Conservation (phyloP, 345 rosid species). For the Euphorbia pulcherrima region DNA sequence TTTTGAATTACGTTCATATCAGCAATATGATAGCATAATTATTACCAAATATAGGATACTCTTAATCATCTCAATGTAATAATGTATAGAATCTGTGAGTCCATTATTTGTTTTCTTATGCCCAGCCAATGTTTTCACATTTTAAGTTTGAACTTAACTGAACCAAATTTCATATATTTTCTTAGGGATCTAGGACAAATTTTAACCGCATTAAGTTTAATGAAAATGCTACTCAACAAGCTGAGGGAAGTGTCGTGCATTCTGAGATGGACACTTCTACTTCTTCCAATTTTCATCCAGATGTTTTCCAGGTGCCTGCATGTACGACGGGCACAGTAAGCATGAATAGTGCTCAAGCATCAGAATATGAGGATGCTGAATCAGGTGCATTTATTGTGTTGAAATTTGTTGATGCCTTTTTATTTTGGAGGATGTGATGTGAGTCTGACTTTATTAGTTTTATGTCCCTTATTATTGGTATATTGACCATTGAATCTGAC, state of each 20-base stretch:
- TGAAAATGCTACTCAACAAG: conserved; percentile 39
- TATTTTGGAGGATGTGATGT: conserved; percentile 10
- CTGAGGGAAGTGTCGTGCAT: conserved; percentile 37
- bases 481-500: conserved; percentile 17
- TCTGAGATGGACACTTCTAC: conserved; percentile 53
- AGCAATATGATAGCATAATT: not conserved
- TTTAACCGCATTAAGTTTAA: conserved; percentile 45
- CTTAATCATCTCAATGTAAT: not conserved
- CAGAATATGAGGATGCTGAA: conserved; percentile 80
- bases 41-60: not conserved
- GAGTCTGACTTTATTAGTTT: not conserved
- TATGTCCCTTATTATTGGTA: conserved; percentile 8
- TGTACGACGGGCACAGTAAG: conserved; percentile 60
- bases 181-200: conserved; percentile 66
- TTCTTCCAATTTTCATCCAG: conserved; percentile 46
- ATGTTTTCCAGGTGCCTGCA: conserved; percentile 42
- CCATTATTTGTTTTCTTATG: not conserved
- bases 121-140: not conserved
- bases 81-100: not conserved
- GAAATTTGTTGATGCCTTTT: conserved; percentile 2
- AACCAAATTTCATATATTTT: conserved; percentile 7
- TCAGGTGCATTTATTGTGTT: conserved; percentile 50
- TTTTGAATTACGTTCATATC: not conserved
- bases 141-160: not conserved
- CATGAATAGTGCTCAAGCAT: conserved; percentile 54